Evolutionary conservation across 495 filamentous ascomycete genomes (phyloP), one percentile per base, ranked within the genome.

Genomic region (Tuber brumale): DNA sequence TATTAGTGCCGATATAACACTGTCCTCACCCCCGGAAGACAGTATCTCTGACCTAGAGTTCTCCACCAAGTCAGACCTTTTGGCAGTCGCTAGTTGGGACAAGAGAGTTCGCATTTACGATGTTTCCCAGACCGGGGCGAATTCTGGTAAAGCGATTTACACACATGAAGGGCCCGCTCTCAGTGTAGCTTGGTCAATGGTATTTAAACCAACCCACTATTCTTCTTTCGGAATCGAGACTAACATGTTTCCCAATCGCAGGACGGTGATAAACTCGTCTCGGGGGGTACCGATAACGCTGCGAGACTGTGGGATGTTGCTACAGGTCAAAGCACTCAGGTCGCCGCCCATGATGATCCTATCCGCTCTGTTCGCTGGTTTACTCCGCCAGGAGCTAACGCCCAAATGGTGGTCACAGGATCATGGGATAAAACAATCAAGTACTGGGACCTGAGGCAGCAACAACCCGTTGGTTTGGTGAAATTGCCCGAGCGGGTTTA

Each of bases 391-490:
- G 86, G 83, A 73, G 86, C 85, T 79, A 84, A 85, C 70, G 83
- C 84, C 74, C 91, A 86, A 78, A 90, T 95, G 83, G 87, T 97
- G 44, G 90, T 94, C 39, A 95, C 95, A 2, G 95, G 95, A 48
- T 94, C 92, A 3, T 98, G 95, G 95, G 95, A 98, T 85, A 96
- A 95, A 86, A 95, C 90, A 2, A 86, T 98, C 84, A 97, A 95
- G 84, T 97, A 95, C 85, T 98, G 95, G 95, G 95, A 98, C 83
- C 84, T 97, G 71, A 90, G 94, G 27, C 86, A 88, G 76, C 84
- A 86, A 48, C 86, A 84, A 19, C 89, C 91, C 8, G 89, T 89
- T 66, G 91, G 86, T 7, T 84, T 84, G 39, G 79, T 97, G 5
- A 85, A 88, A 35, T 91, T 90, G 77, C 90, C 91, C 76, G 93